Base-by-base conservation (phyloP, 2,329 filamentous ascomycete species). In the Stagonosporopsis rhizophila region DNA sequence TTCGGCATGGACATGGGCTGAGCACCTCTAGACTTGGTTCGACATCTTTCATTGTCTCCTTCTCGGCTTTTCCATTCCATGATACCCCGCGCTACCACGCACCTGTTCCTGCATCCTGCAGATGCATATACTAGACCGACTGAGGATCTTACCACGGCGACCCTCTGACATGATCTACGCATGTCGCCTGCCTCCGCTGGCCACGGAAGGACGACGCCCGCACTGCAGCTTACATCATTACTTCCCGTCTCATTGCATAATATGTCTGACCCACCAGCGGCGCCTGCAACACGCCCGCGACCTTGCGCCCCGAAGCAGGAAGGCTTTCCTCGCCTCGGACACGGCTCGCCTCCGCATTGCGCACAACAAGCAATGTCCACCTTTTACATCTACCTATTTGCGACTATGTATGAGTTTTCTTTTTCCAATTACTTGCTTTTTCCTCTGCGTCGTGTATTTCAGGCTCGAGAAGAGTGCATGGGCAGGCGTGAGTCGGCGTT, bases 1-100 rank as follows among this genome's bases (percentile, higher is more conserved):
- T 96, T 72, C 71, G 87, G 87, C 71, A 96, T 96, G 90, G 91
- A 95, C 64, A 73, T 75, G 71, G 67, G 67, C 52, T 75, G 65
- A 73, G 47, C 44, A 45, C 47, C 38, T 27, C 30, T 30, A 20
- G n/a, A 53, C 38, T 52, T 37, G 35, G 32, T 59, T 56, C 51
- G 42, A 20, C 50, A 52, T 44, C 41, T 52, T 59, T 52, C 58
- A 42, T 44, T 51, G 57, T 58, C 51, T 60, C 56, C 49, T 62
- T 54, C 56, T 60, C 65, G 41, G 58, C 53, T 67, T 71, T 70
- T 61, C 60, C 65, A 60, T 54, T 62, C 53, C 57, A 68, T 70
- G 71, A 73, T 73, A 73, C 70, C 71, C 71, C 64, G 64, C 70
- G 71, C 73, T 72, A 72, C 65, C 65, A 69, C 70, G 65, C 65